phyloP scores from a whole-genome alignment of 768 basidiomycete species.

The Amanita brunnescens region DNA sequence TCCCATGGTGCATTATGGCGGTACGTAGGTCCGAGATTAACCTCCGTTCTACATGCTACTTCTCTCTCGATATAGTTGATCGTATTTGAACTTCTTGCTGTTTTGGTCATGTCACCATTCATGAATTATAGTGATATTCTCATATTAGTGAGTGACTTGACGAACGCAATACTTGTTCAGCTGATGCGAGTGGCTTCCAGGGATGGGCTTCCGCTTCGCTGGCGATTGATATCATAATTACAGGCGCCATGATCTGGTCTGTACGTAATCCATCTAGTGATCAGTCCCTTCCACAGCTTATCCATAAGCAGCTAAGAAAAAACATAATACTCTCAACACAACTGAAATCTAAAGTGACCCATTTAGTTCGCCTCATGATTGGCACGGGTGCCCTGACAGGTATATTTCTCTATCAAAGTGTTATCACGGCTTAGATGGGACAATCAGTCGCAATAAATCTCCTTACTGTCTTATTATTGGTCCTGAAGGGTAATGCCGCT shows the following conservation, averaged over 20 bases:
- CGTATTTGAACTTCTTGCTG: neutral
- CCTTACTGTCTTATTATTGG: slow-evolving; percentile 11
- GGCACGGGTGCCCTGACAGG: slow-evolving; percentile 27
- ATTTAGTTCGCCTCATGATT: slow-evolving; percentile 22
- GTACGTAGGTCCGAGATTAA: neutral
- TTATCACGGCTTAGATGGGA: neutral
- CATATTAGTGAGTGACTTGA: neutral
- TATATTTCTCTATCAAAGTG: neutral
- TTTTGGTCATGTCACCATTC: neutral
- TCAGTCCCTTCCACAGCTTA: neutral
- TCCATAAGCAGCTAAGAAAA: slow-evolving; percentile 16
- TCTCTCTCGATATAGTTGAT: neutral
- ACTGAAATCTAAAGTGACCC: neutral
- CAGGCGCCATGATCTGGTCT: slow-evolving; percentile 22
- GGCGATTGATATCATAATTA: slow-evolving; percentile 22
- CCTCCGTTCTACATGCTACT: neutral
- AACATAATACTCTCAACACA: slow-evolving; percentile 3
- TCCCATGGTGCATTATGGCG: neutral
- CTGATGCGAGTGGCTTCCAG: neutral
- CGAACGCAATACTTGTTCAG: neutral
- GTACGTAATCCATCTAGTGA: slow-evolving; percentile 12
- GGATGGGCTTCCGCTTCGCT: slow-evolving; percentile 25
- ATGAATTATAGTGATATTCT: neutral
- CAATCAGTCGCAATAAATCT: slow-evolving; percentile 23
- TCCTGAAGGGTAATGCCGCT: too few relatives aligned